Evolutionary conservation across 345 rosid species (phyloP).

Genomic region (Lenwebbia sp.): DNA sequence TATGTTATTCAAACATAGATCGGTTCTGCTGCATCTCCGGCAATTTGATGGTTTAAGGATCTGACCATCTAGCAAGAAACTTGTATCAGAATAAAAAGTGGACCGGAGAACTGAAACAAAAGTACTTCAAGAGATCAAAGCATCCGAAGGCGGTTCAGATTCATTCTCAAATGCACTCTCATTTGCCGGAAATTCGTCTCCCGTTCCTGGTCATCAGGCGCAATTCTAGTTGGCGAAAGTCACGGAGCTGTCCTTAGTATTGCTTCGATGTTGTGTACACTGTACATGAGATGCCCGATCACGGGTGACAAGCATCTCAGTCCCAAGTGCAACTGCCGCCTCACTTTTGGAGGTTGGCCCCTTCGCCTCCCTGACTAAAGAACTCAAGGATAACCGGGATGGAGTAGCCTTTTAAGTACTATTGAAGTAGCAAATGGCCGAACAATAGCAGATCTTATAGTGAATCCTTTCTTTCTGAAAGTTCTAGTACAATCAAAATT

Average conservation of each 20-base stretch:
- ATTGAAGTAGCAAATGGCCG: not conserved
- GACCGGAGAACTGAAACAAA: not conserved
- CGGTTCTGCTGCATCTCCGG: not conserved
- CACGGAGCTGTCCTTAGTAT: not conserved
- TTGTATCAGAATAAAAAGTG: not conserved
- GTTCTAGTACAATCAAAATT: too few species aligned
- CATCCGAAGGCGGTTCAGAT: not conserved
- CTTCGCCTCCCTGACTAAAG: slow-evolving; percentile 22
- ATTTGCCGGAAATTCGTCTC: not conserved
- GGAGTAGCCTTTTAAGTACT: not conserved
- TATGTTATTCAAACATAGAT: not conserved
- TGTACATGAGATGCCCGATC: not conserved
- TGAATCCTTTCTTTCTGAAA: too few species aligned
- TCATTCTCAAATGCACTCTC: not conserved
- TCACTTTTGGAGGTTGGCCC: slow-evolving; percentile 33
- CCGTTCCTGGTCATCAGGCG: not conserved
- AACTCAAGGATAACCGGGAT: not conserved
- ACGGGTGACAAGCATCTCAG: not conserved
- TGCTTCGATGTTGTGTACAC: not conserved
- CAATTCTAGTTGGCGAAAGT: not conserved
- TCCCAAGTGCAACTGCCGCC: slow-evolving; percentile 22
- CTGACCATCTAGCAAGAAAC: not conserved
- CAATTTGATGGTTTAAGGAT: too few species aligned
- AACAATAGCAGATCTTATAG: too few species aligned
- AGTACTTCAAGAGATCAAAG: not conserved